Evolutionary conservation across 2,329 filamentous ascomycete species (phyloP), one percentile per base, ranked within the genome.

Genomic region (Monilinia laxa): DNA sequence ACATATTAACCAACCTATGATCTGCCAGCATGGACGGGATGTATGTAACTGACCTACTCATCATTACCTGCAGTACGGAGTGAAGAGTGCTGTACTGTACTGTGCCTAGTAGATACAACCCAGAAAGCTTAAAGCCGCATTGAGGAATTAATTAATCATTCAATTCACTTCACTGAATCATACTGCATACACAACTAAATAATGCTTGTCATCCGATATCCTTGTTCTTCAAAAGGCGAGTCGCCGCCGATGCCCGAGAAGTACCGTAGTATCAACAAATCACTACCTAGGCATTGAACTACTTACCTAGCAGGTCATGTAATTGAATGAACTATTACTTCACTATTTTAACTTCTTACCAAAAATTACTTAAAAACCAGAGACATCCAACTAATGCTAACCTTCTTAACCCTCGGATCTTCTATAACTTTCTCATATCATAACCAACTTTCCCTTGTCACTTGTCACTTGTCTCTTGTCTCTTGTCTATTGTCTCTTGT

Each of bases 181-280:
- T 28, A 28, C 28, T n/a, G n/a, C n/a, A n/a, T n/a, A n/a, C n/a
- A n/a, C n/a, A 10, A 40, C 14, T 14, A n/a, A 25, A 38, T 51
- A 38, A 51, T 51, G 45, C 31, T 51, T 62, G 58, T 20, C n/a
- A 51, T 47, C 18, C 18, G 6, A 1, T 12, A 59, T 23, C 42
- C 57, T 59, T 49, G 56, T 23, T 51, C 9, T 12, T 38, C 28
- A 35, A 40, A 52, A 31, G 58, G 45, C 20, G 45, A 62, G 20
- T 62, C 20, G 58, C 45, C 51, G 58, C 58, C 51, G 58, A 25
- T 38, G 28, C n/a, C 45, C 58, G 58, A 62, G 25, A 18, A 62
- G 16, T 51, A 49, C 57, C 57, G 57, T 60, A 47, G 45, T 9
- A 18, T 47, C 31, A 35, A 35, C 31, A 35, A 35, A 35, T 35